Conservation (phyloP, 1,139 yeast species). For the Arxiozyma bovina region DNA sequence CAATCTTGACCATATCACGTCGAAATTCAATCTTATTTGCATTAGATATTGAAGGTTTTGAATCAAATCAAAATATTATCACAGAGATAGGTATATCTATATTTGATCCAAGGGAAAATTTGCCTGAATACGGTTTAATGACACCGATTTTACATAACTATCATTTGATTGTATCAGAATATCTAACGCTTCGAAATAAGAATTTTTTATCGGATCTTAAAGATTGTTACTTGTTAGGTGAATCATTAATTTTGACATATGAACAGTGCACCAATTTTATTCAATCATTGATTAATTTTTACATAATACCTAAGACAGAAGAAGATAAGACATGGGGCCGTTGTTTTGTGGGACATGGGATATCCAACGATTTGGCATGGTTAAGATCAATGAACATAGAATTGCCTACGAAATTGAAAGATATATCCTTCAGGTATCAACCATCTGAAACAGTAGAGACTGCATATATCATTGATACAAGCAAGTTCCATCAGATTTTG, state of each 20-base stretch:
- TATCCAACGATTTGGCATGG: conserved; percentile 54
- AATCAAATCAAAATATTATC: conserved; percentile 37
- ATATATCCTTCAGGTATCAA: background rate
- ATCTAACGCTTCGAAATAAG: conserved; percentile 41
- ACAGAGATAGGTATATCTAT: conserved; percentile 66
- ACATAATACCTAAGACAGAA: conserved; percentile 29
- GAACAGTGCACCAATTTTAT: conserved; percentile 36
- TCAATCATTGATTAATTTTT: conserved; percentile 37
- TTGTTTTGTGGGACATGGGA: conserved; percentile 60
- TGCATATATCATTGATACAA: conserved; percentile 43
- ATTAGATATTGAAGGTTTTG: conserved; percentile 63
- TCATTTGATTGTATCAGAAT: conserved; percentile 52
- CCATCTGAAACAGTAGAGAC: conserved; percentile 21
- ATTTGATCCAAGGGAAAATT: conserved; percentile 45
- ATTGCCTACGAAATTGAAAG: conserved; percentile 27
- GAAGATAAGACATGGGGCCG: conserved; percentile 23
- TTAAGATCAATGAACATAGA: conserved; percentile 40
- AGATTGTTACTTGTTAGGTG: conserved; percentile 47
- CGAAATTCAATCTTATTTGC: conserved; percentile 39
- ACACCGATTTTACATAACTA: conserved; percentile 33
- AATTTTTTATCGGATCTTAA: conserved; percentile 55
- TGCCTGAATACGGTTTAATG: background rate
- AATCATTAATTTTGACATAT: conserved; percentile 38
- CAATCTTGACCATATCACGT: conserved; percentile 22
- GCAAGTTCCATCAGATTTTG: conserved; percentile 40